Base-by-base conservation (phyloP, 1,284 basidiomycete species). In the Ustilago loliicola region DNA sequence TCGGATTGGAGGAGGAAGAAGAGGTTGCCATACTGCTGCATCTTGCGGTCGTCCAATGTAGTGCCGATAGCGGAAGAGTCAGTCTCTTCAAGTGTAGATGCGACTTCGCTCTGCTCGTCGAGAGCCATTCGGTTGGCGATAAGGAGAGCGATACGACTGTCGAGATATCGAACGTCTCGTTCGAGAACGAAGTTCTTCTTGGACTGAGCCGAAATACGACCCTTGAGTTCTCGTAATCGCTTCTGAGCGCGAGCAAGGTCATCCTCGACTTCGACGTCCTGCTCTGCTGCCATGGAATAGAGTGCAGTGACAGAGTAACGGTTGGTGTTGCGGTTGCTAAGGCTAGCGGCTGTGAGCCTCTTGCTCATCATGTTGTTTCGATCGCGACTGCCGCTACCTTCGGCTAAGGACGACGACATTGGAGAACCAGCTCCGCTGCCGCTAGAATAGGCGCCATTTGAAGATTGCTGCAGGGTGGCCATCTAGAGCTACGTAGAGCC, bases 141-240 rank as follows among this genome's bases (percentile, higher is more conserved):
- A 78, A 99, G 90, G 51, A 99, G 89, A 8, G 96, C 97, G 86
- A 99, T 99, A 61, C 97, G 91, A 53, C 94, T 94, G 89, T 99
- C 97, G 61, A 99, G 91, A 87, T 99, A 99, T 56, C 97, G 92
- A 42, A 99, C 97, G 87, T 99, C 97, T 54, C 96, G 91, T 87
- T 99, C 96, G 32, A 99, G 90, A 30, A 99, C 95, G 86, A 99
- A 99, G 88, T 99, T 99, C 90, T 96, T 98, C 90, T 99, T 99
- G 61, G 94, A 96, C 88, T 99, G 97, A 0, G 94, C 92, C 25
- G 95, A 98, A 79, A 99, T 99, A 83, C 95, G 93, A n/a, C 92
- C 91, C 88, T 99, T 99, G 81, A 99, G 90, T 81, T 98, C 96
- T 36, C 97, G 90, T 52, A 99, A 89, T 53, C 95, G 93, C 88